Conservation (phyloP, 2,329 filamentous ascomycete species). For the Bipolaris gigantea region DNA sequence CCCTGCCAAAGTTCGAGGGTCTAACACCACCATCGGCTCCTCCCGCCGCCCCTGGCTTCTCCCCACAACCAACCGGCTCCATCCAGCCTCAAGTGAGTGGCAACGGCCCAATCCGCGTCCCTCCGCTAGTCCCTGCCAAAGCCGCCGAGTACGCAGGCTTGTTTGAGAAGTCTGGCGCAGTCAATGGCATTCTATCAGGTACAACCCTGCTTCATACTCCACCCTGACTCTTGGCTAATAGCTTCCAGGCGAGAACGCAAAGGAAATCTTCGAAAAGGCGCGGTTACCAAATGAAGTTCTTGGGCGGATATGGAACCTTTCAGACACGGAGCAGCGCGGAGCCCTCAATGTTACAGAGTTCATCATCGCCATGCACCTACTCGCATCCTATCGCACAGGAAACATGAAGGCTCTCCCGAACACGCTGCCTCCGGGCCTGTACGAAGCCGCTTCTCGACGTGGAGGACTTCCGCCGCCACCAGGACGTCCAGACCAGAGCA, state of each 20-base stretch:
- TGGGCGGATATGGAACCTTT: constrained; percentile 93
- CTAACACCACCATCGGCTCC: constrained; percentile 57
- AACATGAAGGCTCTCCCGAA: constrained; percentile 77
- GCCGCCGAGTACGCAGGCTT: constrained; percentile 84
- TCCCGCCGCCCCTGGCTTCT: constrained; percentile 53
- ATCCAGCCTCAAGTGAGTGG: constrained; percentile 46
- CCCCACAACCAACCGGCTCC: constrained; percentile 40
- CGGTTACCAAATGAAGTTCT: constrained; percentile 85
- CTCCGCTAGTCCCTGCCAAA: constrained; percentile 84
- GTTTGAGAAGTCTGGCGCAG: constrained; percentile 84
- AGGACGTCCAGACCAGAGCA: constrained; percentile 52
- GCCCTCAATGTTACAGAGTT: constrained; percentile 87
- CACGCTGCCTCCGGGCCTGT: constrained; percentile 79
- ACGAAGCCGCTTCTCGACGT: constrained; percentile 81
- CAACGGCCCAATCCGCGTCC: constrained; percentile 75
- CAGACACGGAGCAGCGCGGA: constrained; percentile 90
- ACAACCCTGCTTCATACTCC: constrained; percentile 12
- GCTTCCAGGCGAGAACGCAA: constrained; percentile 73
- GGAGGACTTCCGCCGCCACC: constrained; percentile 46
- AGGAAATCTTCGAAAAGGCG: constrained; percentile 93
- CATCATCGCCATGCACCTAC: constrained; percentile 95
- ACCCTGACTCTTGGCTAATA: background rate
- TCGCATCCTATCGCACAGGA: constrained; percentile 87
- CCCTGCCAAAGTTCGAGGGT: constrained; percentile 91
- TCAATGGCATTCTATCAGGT: constrained; percentile 74